A percentile compares a stretch with the other conserved stretches of the same genome.
Conservation (phyloP, 768 basidiomycete species). For the Phylloporus sp. region DNA sequence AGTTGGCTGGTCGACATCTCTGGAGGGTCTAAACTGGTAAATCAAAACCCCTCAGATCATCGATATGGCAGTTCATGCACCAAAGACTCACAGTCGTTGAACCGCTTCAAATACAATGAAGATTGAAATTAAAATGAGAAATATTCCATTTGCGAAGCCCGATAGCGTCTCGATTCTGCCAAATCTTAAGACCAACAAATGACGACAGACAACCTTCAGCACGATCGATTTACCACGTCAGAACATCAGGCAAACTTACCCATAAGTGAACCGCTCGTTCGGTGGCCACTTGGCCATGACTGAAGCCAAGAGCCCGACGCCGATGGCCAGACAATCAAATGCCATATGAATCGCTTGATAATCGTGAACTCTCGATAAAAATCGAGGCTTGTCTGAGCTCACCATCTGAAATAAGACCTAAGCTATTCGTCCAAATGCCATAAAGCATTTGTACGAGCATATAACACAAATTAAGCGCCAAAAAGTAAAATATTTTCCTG, state of each 20-base stretch:
- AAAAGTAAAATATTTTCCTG: constrained; percentile 93
- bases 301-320: constrained; percentile 89
- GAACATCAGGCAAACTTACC: constrained; percentile 43
- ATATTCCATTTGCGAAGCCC: constrained; percentile 96
- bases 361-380: constrained; percentile 1
- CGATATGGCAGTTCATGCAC: constrained; percentile 19
- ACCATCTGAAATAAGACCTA: constrained; percentile 98
- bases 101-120: constrained; percentile 99
- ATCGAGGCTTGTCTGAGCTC: constrained; percentile 20
- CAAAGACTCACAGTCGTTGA: constrained; percentile 67
- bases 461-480: constrained; percentile 89
- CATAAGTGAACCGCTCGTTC: constrained; percentile 92
- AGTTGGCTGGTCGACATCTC: constrained; percentile 97
- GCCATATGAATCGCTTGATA: constrained; percentile 96
- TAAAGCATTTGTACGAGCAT: constrained; percentile 98
- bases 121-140: constrained; percentile 88
- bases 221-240: background rate
- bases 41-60: background rate
- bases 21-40: constrained; percentile 76
- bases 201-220: background rate
- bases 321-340: constrained; percentile 97
- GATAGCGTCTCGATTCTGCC: constrained; percentile 95
- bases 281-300: constrained; percentile 99
- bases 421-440: constrained; percentile 95
- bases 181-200: constrained; percentile 49